Base-by-base conservation (phyloP, 2,329 filamentous ascomycete species). In the Incumbomyces lentus region DNA sequence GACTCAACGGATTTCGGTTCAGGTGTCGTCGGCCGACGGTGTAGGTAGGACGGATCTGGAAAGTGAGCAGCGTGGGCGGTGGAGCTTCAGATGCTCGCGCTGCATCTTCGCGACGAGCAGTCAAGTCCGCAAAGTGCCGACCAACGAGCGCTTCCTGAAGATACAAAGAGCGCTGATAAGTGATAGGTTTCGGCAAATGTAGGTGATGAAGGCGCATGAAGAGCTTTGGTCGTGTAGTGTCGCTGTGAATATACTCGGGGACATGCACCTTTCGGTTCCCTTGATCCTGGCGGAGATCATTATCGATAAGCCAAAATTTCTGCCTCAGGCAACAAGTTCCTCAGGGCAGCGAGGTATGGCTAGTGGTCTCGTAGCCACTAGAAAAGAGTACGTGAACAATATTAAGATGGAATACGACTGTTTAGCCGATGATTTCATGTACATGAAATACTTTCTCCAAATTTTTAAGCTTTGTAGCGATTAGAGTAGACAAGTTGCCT, bases 1-100 rank as follows among this genome's bases (percentile, higher is more conserved):
- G 48, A 37, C 50, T 52, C 35, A 52, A 51, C 10, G 57, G 57
- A 38, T 53, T 59, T 44, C 60, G 61, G 50, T 60, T 64, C 2
- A 70, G 62, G 47, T 95, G 88, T 29, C 92, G 84, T 5, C 90
- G 83, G 46, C 92, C 92, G 54, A 89, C 84, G 12, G 90, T 95
- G 67, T 92, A 95, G 39, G 88, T 86, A 1, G 89, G 87, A 30
- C 74, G 68, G 40, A 88, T 84, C 45, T 86, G 81, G 65, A 94
- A 92, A 53, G 86, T 88, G 52, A 96, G 72, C 53, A 96, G 72
- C 29, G 78, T 79, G 19, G 87, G 85, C 12, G 71, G 68, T 1
- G 83, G 83, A 7, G 74, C 64, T 3, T 67, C 53, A 1, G 63
- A 54, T n/a, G 55, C 46, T 48, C 50, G 41, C 39, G 58, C 56